Percentiles rank a stretch among this genome's conserved stretches.
Evolutionary conservation across 805 yeast species (phyloP).

Genomic region (Ogataea salicorniae): DNA sequence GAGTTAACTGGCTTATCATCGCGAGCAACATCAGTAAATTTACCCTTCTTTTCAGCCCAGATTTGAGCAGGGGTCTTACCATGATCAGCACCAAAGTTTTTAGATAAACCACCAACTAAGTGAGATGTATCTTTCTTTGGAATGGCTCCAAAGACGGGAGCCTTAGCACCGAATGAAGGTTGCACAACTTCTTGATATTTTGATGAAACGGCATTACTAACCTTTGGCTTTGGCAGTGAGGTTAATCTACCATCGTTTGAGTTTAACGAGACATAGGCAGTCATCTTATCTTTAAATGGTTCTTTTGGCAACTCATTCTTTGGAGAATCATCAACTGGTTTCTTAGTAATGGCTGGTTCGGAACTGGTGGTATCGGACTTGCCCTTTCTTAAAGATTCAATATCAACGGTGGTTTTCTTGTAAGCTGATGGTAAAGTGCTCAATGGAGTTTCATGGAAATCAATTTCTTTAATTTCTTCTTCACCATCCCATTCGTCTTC

Average conservation of each 20-base stretch:
- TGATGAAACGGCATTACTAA: slow-evolving; percentile 43
- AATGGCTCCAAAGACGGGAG: slow-evolving; percentile 25
- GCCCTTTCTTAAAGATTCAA: slow-evolving; percentile 47
- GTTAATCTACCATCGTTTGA: slow-evolving; percentile 44
- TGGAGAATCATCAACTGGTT: slow-evolving; percentile 2
- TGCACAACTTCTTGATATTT: slow-evolving; percentile 38
- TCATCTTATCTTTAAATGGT: slow-evolving; percentile 40
- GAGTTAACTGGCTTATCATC: slow-evolving; percentile 30
- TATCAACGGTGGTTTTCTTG: slow-evolving; percentile 60
- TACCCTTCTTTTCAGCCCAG: slow-evolving; percentile 90
- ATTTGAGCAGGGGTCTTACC: slow-evolving; percentile 93
- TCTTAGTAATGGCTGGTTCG: slow-evolving; percentile 18
- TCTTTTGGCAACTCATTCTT: slow-evolving; percentile 39
- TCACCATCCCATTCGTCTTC: slow-evolving; percentile 72
- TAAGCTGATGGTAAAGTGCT: slow-evolving; percentile 56
- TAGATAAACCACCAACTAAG: slow-evolving; percentile 53
- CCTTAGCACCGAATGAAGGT: slow-evolving; percentile 32
- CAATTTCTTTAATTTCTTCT: slow-evolving; percentile 50
- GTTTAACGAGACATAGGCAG: slow-evolving; percentile 25
- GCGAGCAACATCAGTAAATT: slow-evolving; percentile 41
- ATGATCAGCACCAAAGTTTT: slow-evolving; percentile 57
- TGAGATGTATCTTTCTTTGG: slow-evolving; percentile 37
- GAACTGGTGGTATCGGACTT: slow-evolving; percentile 40
- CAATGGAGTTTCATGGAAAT: slow-evolving; percentile 45
- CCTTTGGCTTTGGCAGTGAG: slow-evolving; percentile 61